Evolutionary conservation across 805 yeast species (phyloP).

Genomic region (Henningerozyma blattae): DNA sequence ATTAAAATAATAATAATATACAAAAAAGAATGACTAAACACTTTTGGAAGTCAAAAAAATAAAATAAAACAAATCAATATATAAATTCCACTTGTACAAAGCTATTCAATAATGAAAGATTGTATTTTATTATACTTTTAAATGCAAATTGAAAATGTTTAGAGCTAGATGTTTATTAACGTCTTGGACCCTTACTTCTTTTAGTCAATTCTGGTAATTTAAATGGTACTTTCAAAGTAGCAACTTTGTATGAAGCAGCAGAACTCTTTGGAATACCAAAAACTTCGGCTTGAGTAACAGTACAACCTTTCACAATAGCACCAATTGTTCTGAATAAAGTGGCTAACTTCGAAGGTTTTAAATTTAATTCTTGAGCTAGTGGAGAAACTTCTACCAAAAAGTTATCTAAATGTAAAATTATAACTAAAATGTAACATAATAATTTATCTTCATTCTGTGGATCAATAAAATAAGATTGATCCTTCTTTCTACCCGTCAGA

Average conservation of each 20-base stretch:
- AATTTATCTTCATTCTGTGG: constrained; percentile 83
- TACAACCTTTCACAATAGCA: constrained; percentile 59
- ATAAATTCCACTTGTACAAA: too few relatives aligned
- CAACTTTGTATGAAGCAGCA: constrained; percentile 62
- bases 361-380: constrained; percentile 69
- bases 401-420: constrained; percentile 63
- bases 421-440: constrained; percentile 62
- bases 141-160: neutral
- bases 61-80: too few relatives aligned
- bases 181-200: constrained; percentile 37
- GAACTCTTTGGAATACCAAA: constrained; percentile 51
- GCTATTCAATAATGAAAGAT: too few relatives aligned
- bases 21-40: too few relatives aligned
- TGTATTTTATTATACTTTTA: too few relatives aligned
- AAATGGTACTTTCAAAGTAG: constrained; percentile 78
- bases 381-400: constrained; percentile 69
- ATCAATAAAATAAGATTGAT: constrained; percentile 67
- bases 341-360: constrained; percentile 63
- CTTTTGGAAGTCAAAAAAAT: too few relatives aligned
- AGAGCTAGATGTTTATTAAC: constrained; percentile 2
- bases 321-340: constrained; percentile 73
- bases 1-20: too few relatives aligned
- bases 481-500: constrained; percentile 61
- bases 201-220: constrained; percentile 73
- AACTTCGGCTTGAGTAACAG: constrained; percentile 65